phyloP scores from a whole-genome alignment of 768 basidiomycete species.

The Rhodosporidiobolus odoratus region DNA sequence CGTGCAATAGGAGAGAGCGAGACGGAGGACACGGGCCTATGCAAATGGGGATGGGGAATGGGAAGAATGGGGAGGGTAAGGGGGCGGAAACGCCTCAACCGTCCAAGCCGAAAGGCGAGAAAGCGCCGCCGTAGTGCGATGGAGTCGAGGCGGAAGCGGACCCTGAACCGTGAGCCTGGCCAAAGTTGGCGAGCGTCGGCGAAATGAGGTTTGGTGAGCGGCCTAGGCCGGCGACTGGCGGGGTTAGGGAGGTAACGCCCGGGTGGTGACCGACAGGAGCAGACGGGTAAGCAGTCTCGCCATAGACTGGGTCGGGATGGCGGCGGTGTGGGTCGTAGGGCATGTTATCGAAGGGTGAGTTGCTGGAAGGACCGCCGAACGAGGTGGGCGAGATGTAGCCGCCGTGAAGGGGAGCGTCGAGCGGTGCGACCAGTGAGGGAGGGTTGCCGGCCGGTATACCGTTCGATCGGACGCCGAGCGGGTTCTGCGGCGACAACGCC shows the following conservation, averaged over 20 bases:
- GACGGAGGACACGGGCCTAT: neutral
- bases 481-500: conserved; percentile 58
- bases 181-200: neutral
- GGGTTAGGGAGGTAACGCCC: neutral
- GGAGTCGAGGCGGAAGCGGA: neutral
- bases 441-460: conserved; percentile 15
- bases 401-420: neutral
- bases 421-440: neutral
- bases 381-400: neutral
- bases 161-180: too few species aligned
- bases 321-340: conserved; percentile 24
- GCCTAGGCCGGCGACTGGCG: neutral
- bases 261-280: neutral
- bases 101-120: conserved; percentile 18
- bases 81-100: neutral
- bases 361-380: neutral
- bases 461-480: conserved; percentile 59
- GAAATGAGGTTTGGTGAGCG: neutral
- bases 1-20: neutral
- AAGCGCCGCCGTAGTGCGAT: conserved; percentile 3
- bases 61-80: too few species aligned
- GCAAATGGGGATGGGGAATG: neutral
- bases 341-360: neutral
- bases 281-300: neutral
- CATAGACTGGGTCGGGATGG: conserved; percentile 28